Evolutionary conservation across 768 basidiomycete genomes (phyloP).

Genomic region (Lyophyllum semitale): DNA sequence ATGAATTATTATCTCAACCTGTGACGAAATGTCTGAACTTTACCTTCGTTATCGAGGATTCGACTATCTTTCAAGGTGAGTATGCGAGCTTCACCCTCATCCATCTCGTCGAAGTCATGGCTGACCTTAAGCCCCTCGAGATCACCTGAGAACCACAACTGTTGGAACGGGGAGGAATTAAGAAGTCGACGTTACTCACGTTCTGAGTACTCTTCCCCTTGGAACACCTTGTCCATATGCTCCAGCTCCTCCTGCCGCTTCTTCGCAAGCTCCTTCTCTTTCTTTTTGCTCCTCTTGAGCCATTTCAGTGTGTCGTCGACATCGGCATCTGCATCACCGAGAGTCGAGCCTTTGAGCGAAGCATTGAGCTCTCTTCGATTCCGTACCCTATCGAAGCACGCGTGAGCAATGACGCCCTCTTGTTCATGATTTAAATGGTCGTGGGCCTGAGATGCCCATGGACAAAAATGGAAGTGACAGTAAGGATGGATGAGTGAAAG

Average conservation of each 20-base stretch:
- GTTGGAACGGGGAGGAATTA: background rate
- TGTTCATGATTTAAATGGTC: conserved; percentile 19
- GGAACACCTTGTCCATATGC: conserved; percentile 75
- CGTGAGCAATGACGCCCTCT: conserved; percentile 41
- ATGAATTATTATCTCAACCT: background rate
- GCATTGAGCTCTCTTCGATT: conserved; percentile 92
- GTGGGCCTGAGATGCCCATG: conserved; percentile 40
- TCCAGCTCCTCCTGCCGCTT: conserved; percentile 84
- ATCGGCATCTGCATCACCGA: conserved; percentile 83
- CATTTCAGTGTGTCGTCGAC: conserved; percentile 83
- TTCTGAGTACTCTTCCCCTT: conserved; percentile 81
- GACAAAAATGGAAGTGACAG: conserved; percentile 51
- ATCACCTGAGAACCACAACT: conserved; percentile 58
- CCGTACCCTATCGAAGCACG: conserved; percentile 70
- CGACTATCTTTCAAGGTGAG: conserved; percentile 96
- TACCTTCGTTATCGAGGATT: conserved; percentile 94
- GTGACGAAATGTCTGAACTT: conserved; percentile 9
- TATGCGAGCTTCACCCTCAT: conserved; percentile 93
- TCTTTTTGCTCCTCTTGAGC: conserved; percentile 91
- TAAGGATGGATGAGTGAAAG: conserved; percentile 21
- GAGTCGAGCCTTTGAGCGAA: conserved; percentile 88
- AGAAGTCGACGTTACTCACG: conserved; percentile 49
- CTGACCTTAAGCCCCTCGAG: conserved; percentile 92
- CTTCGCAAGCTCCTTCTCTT: conserved; percentile 83
- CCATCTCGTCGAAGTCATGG: conserved; percentile 91